Conservation (phyloP, 176 grass and related monocot species). For the Panicum miliaceum region DNA sequence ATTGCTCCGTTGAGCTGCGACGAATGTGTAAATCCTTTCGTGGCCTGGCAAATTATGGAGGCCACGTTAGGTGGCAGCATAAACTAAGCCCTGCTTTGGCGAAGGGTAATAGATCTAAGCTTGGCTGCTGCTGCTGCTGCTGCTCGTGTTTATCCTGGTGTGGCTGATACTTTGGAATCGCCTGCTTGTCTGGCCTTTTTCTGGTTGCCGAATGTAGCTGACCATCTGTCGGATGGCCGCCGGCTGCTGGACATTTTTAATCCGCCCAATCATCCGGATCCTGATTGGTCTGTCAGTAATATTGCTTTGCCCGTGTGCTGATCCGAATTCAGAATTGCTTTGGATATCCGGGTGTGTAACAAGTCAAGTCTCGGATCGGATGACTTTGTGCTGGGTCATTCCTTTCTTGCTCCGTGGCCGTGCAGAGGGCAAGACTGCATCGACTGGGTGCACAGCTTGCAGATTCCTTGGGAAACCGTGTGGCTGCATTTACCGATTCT, state of each 20-base stretch:
- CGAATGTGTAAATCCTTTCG: neutral
- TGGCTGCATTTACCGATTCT: neutral
- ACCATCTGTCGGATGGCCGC: neutral
- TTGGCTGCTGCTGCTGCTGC: neutral
- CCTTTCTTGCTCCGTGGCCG: neutral
- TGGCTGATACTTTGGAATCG: neutral
- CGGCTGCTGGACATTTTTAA: constrained; percentile 12
- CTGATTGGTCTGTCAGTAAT: neutral
- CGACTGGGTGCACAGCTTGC: neutral
- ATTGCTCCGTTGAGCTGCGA: neutral
- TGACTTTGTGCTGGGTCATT: constrained; percentile 3
- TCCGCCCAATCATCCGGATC: neutral
- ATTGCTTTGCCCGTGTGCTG: neutral
- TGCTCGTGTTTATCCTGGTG: constrained; percentile 11
- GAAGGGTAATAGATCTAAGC: neutral
- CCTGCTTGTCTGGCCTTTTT: neutral
- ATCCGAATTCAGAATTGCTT: neutral
- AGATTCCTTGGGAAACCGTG: constrained; percentile 23
- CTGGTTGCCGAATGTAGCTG: neutral
- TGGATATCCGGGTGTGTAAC: too few species aligned
- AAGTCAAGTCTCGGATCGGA: neutral
- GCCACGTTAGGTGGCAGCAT: constrained; percentile 32
- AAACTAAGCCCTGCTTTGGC: neutral
- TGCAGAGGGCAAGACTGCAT: neutral
- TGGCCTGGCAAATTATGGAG: neutral